Evolutionary conservation across 2,329 filamentous ascomycete genomes (phyloP), one percentile per base, ranked within the genome.

Genomic region (Pseudopyrenochaeta lycopersici): DNA sequence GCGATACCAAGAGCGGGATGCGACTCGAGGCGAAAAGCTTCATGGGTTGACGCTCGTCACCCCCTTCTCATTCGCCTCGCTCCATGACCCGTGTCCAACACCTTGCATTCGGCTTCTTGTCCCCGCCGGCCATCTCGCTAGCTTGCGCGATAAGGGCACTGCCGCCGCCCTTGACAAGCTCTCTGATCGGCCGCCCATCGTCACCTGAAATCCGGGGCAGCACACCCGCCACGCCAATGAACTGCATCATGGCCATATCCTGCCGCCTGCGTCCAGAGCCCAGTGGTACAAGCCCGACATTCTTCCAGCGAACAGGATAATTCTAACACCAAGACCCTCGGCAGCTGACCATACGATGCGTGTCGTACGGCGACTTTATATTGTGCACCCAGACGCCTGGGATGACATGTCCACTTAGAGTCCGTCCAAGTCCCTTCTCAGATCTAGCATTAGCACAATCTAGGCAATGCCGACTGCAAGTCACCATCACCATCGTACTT

Each of bases 201-300:
- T 57, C 58, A 66, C 55, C 60, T 62, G 58, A 44, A 62, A 50
- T 54, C 55, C 56, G 56, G 55, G 59, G 55, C 50, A 56, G 36
- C n/a, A 36, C 47, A 18, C 54, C 54, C 33, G 40, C 41, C 27
- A n/a, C 32, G 43, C 41, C 33, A 47, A 52, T 52, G 39, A 53
- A 41, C 40, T 56, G 49, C 52, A 47, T 23, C 55, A 41, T 38
- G 41, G 38, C 48, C 41, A 10, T 39, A 40, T 54, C 52, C 43
- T 40, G 43, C 49, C 52, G 46, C 44, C 45, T 50, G 33, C 32
- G 23, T 49, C 47, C 48, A 18, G 44, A 51, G 44, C 43, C 31
- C 40, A 23, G 35, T 29, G 20, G 30, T 36, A 27, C 30, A 38
- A 23, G 18, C 38, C 45, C 39, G 42, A 31, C 36, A 55, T 44